Base-by-base conservation (phyloP, 352 stramenopile genomes). In the Globisporangium iwayamae region DNA sequence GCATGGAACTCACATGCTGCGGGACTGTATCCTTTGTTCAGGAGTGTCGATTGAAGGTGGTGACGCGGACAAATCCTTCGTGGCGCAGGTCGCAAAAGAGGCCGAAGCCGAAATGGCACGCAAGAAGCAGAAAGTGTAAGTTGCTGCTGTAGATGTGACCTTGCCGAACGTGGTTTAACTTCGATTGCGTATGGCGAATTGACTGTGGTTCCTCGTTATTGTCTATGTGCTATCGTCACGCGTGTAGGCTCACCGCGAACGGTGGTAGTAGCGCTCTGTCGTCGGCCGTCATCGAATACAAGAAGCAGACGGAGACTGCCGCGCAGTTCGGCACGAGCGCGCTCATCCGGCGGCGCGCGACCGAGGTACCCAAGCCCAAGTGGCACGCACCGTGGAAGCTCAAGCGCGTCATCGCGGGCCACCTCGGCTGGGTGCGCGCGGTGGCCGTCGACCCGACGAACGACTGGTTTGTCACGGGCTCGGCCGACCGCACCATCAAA, bases 341-440 rank as follows among this genome's bases (percentile, higher is more conserved):
- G 28, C 83, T 97, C 52, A 75, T 94, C n/a, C 83, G 87, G 25
- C 76, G 85, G 45, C 80, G 90, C 48, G 81, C 82, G 38, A 89
- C 83, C 7, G 83, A 93, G 59, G 96, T 99, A 56, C 96, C 96
- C 8, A 98, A 96, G 65, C 97, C 97, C 16, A 94, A 95, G 69
- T 99, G 97, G 97, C 98, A 99, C 75, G 97, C 98, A 34, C 96
- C 97, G 3, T 99, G 97, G 97, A 98, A 99, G 74, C 80, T 99
- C 66, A 94, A 96, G 61, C 94, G 94, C 46, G 97, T 99, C n/a
- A 89, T 99, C 59, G 90, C 92, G 41, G 93, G 90, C 14, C 93
- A 98, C 67, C 80, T 99, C 38, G 95, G 95, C 9, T 99, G 97
- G 97, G 98, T 99, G 30, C 92, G 97, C 43, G 97, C 91, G 20